Evolutionary conservation across 2,329 filamentous ascomycete genomes (phyloP).

Genomic region (Phialemoniopsis sp.): DNA sequence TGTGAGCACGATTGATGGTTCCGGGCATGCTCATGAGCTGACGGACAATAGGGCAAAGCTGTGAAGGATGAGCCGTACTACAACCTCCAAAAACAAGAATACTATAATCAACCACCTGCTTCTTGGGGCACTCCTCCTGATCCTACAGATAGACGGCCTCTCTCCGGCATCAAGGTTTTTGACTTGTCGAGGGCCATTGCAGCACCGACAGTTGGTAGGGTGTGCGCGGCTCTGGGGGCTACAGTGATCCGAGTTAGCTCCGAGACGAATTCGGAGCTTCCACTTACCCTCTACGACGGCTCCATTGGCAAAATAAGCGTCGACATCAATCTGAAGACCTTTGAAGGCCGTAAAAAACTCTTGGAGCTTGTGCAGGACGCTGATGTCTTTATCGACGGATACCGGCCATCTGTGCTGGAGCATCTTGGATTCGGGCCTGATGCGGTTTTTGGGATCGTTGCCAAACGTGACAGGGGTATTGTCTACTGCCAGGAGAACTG

Average conservation of each 20-base stretch:
- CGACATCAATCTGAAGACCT: conserved; percentile 39
- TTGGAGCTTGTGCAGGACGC: conserved; percentile 37
- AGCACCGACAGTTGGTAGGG: conserved; percentile 36
- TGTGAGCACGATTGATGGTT: too few relatives aligned
- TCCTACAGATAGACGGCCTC: conserved; percentile 22
- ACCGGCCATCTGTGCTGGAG: conserved; percentile 37
- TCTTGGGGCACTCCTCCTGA: conserved; percentile 22
- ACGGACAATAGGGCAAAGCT: conserved; percentile 31
- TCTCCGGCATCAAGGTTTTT: conserved; percentile 44
- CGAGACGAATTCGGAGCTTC: conserved; percentile 35
- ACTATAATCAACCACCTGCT: too few relatives aligned
- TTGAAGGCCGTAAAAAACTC: conserved; percentile 31
- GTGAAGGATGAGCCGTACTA: conserved; percentile 19
- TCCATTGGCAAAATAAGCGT: conserved; percentile 43
- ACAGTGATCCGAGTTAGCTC: conserved; percentile 41
- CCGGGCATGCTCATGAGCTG: too few relatives aligned
- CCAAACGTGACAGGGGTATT: conserved; percentile 33
- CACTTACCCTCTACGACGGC: conserved; percentile 31
- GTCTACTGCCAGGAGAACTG: conserved; percentile 46
- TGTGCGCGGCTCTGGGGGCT: conserved; percentile 37
- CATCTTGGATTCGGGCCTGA: conserved; percentile 34
- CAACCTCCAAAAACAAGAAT: too few relatives aligned
- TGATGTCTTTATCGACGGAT: conserved; percentile 52
- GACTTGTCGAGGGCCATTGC: conserved; percentile 45
- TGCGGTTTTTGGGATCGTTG: conserved; percentile 32